Evolutionary conservation across 768 basidiomycete genomes (phyloP), one percentile per base, ranked within the genome.

Genomic region (Neoboletus subvelutipes): DNA sequence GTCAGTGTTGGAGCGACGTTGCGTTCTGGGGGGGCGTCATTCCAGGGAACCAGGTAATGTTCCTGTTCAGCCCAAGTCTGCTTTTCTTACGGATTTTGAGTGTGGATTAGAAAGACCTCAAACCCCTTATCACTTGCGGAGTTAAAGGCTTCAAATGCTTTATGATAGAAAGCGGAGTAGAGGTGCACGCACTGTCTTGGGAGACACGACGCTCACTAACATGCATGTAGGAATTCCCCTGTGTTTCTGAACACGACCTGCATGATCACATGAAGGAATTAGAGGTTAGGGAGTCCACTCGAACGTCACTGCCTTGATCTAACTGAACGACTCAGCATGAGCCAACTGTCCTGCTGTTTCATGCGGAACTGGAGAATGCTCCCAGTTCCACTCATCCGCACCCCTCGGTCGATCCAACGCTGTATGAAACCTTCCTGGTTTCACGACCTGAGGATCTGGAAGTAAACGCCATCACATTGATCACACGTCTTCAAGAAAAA

Each of bases 91-190:
- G 7, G 15, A 20, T 17, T 29, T 45, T 46, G 43, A 55, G 36
- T n/a, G 12, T 29, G 45, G 17, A 53, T 47, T 42, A 95, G 92
- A 69, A 71, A 42, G 80, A 95, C 63, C 80, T 99, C 43, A 79
- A 78, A 55, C 84, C 87, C n/a, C 77, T 98, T 42, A 76, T 95
- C 15, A 69, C 81, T 31, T 82, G 83, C 33, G 95, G 97, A 7
- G 90, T 97, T 31, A 90, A 88, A 74, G 96, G 96, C 0, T 98
- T 98, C 80, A 98, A 98, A 71, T 97, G 94, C 69, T 98, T 98
- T 72, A 75, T 98, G 62, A 94, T 95, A 59, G 88, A 96, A 62
- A 96, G 94, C 65, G 96, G 97, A 26, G 95, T 98, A 18, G 90
- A 97, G 59, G 95, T 94, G 64, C 48, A 77, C 54, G 6, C 54